Evolutionary conservation across 2,329 filamentous ascomycete species (phyloP), one percentile per base, ranked within the genome.

Genomic region (Aspergillus sp.): DNA sequence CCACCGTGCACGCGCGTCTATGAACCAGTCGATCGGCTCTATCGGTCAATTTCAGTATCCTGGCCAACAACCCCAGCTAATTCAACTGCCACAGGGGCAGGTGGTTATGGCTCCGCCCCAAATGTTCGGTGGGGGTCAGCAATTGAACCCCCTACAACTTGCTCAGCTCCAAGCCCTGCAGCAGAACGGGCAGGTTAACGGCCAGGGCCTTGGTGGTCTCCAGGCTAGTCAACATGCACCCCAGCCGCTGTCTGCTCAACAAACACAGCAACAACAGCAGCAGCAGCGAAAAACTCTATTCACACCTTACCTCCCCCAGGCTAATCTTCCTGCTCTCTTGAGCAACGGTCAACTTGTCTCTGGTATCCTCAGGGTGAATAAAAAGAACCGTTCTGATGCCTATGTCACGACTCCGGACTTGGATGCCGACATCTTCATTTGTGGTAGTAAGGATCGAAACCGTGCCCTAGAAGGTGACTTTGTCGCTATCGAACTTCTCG

Each of bases 401-500:
- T 99, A 99, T 70, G 95, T 99, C 55, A 95, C 95, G 11, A 96
- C 92, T 12, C 87, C 90, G 60, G 95, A 99, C 59, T 84, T 99
- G 48, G 95, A 98, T 76, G 93, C 95, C 44, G 95, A 99, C 73
- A 99, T 99, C 71, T 99, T 99, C 78, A 99, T 99, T 70, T 99
- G 95, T 73, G 95, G 95, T 73, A 98, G 93, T 83, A 99, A 99
- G 77, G 95, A 99, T 74, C 90, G 95, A 66, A 99, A 99, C 76
- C 90, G 95, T 76, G 95, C 95, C 55, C 84, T 99, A 37, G 95
- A 99, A 75, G 95, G 95, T 58, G 95, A 99, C 73, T 84, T 96
- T 55, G 95, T 99, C 58, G 95, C 95, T 33, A 87, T 99, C 54
- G 95, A 99, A 77, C 87, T 99, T 47, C 87, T 99, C 52, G 93